Evolutionary conservation across 2,329 filamentous ascomycete genomes (phyloP), one percentile per base, ranked within the genome.

Genomic region (Uncinocarpus reesii): DNA sequence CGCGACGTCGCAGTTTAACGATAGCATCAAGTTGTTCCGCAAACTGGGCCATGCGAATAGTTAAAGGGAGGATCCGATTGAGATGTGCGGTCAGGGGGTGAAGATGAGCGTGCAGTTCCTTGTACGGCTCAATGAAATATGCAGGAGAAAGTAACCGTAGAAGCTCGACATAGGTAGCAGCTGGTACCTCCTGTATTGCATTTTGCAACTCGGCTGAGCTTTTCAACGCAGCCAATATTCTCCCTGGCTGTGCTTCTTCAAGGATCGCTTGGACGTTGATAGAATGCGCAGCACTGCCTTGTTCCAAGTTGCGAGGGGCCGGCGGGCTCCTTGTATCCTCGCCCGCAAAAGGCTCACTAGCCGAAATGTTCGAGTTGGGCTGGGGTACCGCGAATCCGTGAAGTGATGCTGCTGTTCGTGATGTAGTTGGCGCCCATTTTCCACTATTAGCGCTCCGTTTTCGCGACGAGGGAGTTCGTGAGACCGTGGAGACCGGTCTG

Each of bases 111-210:
- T 75, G 68, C 15, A 79, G 63, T 18, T 63, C 58, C 3, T 75
- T 65, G 55, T 71, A 68, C 1, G 67, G 65, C 20, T 66, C 62
- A 34, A 78, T 55, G 51, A 76, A 73, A 53, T 74, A 62, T 20
- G 63, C 57, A 0, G 83, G 81, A 49, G 84, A 79, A 7, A 88
- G 63, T 4, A 73, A 70, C 28, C 74, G 72, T 24, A 89, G 61
- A 7, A 84, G 73, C 53, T 83, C 79, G 1, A 79, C 77, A 57
- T 87, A 80, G 0, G 73, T 73, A 1, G 73, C 67, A 1, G 70
- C 62, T 0, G 81, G 71, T 18, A 87, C 24, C 35, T 52, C 23
- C 49, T 40, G 18, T 46, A 59, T 56, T 42, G 67, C 54, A 16
- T 63, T 42, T 8, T 54, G 45, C 15, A 53, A 53, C 52, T 60